A percentile compares a stretch with the other conserved stretches of the same genome.
phyloP scores from a whole-genome alignment of 2,329 filamentous ascomycete genomes.

The Colletotrichum sp. region DNA sequence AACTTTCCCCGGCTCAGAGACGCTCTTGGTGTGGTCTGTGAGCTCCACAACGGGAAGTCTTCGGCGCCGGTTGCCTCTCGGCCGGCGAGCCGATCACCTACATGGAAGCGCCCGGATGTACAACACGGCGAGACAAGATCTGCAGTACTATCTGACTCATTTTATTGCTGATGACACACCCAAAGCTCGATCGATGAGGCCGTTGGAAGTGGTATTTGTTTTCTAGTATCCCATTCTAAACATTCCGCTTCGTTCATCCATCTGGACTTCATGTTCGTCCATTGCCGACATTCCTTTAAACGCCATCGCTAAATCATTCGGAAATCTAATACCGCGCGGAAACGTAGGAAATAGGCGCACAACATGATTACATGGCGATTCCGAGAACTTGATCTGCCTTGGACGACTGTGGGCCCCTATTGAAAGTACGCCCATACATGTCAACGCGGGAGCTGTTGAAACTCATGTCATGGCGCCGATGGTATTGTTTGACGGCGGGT shows the following conservation, averaged over 20 bases:
- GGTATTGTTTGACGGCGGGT: not conserved
- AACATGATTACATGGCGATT: not conserved
- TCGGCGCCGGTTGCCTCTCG: not conserved
- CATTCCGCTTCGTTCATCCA: not conserved
- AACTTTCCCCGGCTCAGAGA: not conserved
- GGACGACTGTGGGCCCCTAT: not conserved
- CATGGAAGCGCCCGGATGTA: not conserved
- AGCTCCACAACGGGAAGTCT: not conserved
- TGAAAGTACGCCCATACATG: not conserved
- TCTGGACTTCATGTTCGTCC: not conserved
- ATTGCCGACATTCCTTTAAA: not conserved
- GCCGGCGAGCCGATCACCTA: not conserved
- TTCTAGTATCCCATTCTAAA: not conserved
- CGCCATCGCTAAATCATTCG: not conserved
- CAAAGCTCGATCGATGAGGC: not conserved
- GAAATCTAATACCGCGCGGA: not conserved
- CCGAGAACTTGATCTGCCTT: conserved; percentile 12
- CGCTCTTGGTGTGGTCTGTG: not conserved
- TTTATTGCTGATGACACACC: not conserved
- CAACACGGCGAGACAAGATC: not conserved
- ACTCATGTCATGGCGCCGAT: not conserved
- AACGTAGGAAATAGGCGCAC: not conserved
- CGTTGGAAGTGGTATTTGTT: not conserved
- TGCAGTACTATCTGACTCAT: not conserved
- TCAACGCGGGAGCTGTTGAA: not conserved